Evolutionary conservation across 352 stramenopile genomes (phyloP).

Genomic region (Phytophthora tentaculata): DNA sequence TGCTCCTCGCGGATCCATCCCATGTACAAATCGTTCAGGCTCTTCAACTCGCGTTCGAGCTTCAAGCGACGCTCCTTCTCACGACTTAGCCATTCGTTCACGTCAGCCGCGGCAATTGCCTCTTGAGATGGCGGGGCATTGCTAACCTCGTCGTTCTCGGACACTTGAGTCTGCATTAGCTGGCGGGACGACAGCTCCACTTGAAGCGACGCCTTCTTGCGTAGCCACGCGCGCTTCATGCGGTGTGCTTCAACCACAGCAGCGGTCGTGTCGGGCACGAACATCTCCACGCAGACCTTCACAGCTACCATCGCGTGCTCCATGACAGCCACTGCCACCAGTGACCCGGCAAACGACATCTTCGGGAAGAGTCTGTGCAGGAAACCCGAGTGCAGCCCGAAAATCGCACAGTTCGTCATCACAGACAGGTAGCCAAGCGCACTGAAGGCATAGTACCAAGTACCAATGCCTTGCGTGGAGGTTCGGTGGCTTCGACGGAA

Average conservation of each 20-base stretch:
- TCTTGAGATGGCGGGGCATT: constrained; percentile 10
- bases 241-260: constrained; percentile 69
- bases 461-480: constrained; percentile 87
- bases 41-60: constrained; percentile 83
- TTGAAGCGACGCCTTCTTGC: constrained; percentile 80
- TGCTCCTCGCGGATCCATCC: constrained; percentile 85
- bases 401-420: constrained; percentile 95
- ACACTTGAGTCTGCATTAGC: constrained; percentile 35
- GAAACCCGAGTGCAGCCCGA: constrained; percentile 91
- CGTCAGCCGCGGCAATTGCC: constrained; percentile 46
- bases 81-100: constrained; percentile 71
- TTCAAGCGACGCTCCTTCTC: constrained; percentile 78
- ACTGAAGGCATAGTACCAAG: constrained; percentile 93
- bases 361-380: constrained; percentile 72
- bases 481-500: constrained; percentile 76
- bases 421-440: constrained; percentile 92
- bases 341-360: constrained; percentile 61
- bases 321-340: constrained; percentile 66
- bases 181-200: constrained; percentile 71
- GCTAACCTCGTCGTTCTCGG: constrained; percentile 12
- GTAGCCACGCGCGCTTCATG: constrained; percentile 63
- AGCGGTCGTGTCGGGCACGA: constrained; percentile 73
- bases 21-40: constrained; percentile 85
- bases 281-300: constrained; percentile 83
- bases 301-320: constrained; percentile 83